phyloP scores from a whole-genome alignment of 257 asterid species.

The Primulina tabacum region DNA sequence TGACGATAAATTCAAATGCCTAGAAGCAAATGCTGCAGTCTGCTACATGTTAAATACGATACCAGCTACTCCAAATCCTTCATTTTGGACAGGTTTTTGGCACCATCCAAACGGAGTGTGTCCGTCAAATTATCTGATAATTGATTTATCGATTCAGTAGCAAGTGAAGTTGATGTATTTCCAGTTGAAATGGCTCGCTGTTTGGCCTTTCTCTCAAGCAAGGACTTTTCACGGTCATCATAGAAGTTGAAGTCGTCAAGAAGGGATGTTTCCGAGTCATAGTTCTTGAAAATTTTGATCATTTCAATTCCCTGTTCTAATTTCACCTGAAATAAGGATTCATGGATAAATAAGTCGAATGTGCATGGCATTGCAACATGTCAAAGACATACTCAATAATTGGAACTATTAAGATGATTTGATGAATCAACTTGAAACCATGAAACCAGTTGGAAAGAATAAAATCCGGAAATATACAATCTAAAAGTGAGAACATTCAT shows the following conservation, averaged over 20 bases:
- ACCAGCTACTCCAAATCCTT: constrained; percentile 39
- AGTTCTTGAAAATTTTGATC: constrained; percentile 77
- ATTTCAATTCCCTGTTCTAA: constrained; percentile 86
- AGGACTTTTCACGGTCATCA: constrained; percentile 80
- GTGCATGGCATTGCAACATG: not conserved
- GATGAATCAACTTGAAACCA: not conserved
- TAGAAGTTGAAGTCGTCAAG: constrained; percentile 86
- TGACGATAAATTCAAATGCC: constrained; percentile 31
- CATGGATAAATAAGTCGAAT: constrained; percentile 17
- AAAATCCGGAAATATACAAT: not conserved
- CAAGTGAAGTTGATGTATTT: constrained; percentile 37
- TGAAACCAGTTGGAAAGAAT: not conserved
- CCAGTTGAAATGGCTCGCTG: constrained; percentile 51
- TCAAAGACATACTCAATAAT: not conserved
- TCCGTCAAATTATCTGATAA: constrained; percentile 68
- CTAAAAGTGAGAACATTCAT: constrained; percentile 1
- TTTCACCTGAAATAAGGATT: constrained; percentile 61
- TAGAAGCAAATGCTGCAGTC: constrained; percentile 28
- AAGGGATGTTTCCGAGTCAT: constrained; percentile 83
- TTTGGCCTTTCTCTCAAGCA: constrained; percentile 77
- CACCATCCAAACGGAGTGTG: constrained; percentile 61
- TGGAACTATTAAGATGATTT: constrained; percentile 4
- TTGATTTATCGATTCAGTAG: constrained; percentile 67
- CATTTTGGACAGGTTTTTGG: constrained; percentile 45
- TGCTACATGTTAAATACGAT: constrained; percentile 26